Evolutionary conservation across 768 basidiomycete genomes (phyloP).

Genomic region (Ephemerocybe angulata): DNA sequence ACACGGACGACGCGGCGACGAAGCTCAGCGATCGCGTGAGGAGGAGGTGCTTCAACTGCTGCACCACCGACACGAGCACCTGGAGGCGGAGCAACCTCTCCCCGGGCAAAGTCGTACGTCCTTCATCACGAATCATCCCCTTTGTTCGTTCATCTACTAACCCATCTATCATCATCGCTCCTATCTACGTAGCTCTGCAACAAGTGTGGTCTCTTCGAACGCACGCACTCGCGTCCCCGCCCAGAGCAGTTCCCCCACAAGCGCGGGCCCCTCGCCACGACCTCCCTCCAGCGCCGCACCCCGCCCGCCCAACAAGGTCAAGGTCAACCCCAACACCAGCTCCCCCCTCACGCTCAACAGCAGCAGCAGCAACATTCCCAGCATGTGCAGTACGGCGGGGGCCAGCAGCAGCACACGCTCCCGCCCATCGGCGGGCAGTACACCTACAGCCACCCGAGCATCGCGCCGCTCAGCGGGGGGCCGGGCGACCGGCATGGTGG

Average conservation of each 20-base stretch:
- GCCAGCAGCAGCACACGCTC: not conserved
- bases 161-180: not conserved
- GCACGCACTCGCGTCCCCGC: constrained; percentile 73
- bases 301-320: constrained; percentile 32
- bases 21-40: constrained; percentile 77
- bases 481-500: constrained; percentile 9
- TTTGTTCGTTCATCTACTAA: not conserved
- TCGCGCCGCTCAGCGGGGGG: constrained; percentile 36
- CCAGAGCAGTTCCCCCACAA: constrained; percentile 83
- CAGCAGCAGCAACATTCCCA: not conserved
- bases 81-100: constrained; percentile 76
- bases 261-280: constrained; percentile 59
- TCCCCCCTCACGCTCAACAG: constrained; percentile 15
- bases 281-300: constrained; percentile 47
- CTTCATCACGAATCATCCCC: not conserved
- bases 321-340: constrained; percentile 19
- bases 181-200: constrained; percentile 42
- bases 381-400: not conserved
- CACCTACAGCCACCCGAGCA: constrained; percentile 50
- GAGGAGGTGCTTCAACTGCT: constrained; percentile 79
- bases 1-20: constrained; percentile 78
- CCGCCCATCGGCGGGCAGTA: constrained; percentile 30
- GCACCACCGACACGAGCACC: constrained; percentile 80
- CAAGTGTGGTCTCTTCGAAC: constrained; percentile 79
- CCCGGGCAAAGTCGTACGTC: constrained; percentile 70